These are phyloP conservation scores for Lentinula aciculospora DNA, from an alignment of 768 basidiomycete genomes.

Conservation along the genomic window DNA sequence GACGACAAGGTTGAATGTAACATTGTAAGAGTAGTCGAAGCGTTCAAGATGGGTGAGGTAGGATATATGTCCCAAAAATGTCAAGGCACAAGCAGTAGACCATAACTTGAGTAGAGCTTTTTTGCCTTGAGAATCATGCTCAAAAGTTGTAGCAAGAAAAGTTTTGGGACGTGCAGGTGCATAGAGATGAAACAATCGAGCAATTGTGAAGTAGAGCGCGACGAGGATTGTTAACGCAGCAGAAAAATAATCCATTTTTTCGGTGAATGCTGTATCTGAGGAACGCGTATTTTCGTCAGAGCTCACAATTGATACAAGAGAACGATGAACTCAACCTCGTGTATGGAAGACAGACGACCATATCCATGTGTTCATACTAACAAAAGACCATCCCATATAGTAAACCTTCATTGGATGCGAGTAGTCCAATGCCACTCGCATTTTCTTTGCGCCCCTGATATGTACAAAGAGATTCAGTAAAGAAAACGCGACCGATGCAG, in stretches of 20 bases:
- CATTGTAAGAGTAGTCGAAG: constrained; percentile 95
- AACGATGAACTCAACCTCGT: constrained; percentile 48
- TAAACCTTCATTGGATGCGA: constrained; percentile 66
- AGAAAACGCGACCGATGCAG: constrained; percentile 86
- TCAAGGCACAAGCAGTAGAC: constrained; percentile 45
- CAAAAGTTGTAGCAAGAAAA: constrained; percentile 20
- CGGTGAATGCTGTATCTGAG: constrained; percentile 69
- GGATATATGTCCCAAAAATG: constrained; percentile 65
- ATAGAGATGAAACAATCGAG: constrained; percentile 78
- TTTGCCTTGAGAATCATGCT: constrained; percentile 14
- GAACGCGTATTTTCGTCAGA: neutral
- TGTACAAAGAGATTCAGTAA: constrained; percentile 82
- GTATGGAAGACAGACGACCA: constrained; percentile 93
- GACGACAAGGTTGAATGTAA: constrained; percentile 71
- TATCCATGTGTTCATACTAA: constrained; percentile 86
- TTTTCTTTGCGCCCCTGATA: constrained; percentile 44
- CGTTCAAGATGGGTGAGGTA: constrained; percentile 73
- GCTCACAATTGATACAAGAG: neutral
- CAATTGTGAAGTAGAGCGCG: constrained; percentile 70
- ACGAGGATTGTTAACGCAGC: constrained; percentile 82
- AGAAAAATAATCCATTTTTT: constrained; percentile 93
- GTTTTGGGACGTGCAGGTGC: constrained; percentile 24
- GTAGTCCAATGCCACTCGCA: constrained; percentile 41
- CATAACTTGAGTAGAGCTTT: constrained; percentile 30
- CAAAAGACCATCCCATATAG: constrained; percentile 59